A percentile compares a stretch with the other conserved stretches of the same genome.
Evolutionary conservation across 2,329 filamentous ascomycete species (phyloP).

Genomic region (Clonostachys sp.): DNA sequence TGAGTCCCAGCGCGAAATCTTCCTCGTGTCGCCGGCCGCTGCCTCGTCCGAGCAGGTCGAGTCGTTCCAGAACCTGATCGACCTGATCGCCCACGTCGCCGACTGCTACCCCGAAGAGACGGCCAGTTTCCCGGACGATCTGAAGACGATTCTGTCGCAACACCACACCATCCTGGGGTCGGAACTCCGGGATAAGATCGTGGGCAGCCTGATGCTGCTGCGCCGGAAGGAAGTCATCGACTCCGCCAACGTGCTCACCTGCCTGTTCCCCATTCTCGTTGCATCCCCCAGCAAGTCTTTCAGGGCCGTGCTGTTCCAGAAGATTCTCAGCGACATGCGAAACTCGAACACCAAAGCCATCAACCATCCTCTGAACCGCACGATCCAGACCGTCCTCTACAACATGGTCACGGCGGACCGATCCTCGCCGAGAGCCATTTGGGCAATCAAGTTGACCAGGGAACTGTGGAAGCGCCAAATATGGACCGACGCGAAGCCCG

Average conservation of each 20-base stretch:
- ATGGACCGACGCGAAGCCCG: constrained; percentile 90
- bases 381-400: constrained; percentile 88
- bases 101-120: constrained; percentile 88
- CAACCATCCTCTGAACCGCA: constrained; percentile 90
- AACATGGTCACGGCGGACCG: constrained; percentile 86
- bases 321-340: constrained; percentile 87
- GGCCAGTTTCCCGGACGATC: constrained; percentile 69
- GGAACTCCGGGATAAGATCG: constrained; percentile 89
- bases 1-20: constrained; percentile 85
- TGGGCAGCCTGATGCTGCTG: constrained; percentile 81
- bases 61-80: constrained; percentile 85
- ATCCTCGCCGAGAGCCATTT: constrained; percentile 79
- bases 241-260: constrained; percentile 77
- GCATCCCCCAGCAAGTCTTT: constrained; percentile 90
- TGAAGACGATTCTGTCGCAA: constrained; percentile 74
- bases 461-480: constrained; percentile 96
- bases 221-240: constrained; percentile 90
- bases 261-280: constrained; percentile 90
- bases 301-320: constrained; percentile 75
- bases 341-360: constrained; percentile 81
- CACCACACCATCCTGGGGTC: constrained; percentile 81
- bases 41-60: constrained; percentile 75
- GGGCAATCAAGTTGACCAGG: constrained; percentile 92
- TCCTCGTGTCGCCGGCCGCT: constrained; percentile 75
- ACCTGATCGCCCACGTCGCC: constrained; percentile 88